These are phyloP conservation scores for Trichoderma erinaceum DNA, from an alignment of 495 filamentous ascomycete species.

Conservation along the genomic window DNA sequence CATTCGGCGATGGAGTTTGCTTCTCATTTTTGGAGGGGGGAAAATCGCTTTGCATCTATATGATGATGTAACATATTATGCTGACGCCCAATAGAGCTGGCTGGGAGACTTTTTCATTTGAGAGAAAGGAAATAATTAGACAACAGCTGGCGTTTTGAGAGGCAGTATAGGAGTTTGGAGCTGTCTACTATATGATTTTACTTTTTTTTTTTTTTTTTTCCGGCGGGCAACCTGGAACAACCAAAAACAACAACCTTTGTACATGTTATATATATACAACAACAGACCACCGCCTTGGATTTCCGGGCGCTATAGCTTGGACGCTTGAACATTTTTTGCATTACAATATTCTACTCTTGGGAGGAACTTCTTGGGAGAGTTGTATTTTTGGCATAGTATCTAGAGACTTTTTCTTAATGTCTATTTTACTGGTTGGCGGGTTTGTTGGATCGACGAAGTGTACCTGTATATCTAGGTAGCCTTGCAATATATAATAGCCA, in stretches of 20 bases:
- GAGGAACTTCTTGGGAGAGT: neutral
- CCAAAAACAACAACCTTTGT: neutral
- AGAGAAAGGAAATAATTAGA: neutral
- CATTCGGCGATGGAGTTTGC: constrained; percentile 13
- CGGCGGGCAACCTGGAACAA: neutral
- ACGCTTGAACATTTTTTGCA: neutral
- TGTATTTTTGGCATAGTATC: neutral
- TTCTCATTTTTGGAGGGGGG: neutral
- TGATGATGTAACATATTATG: neutral
- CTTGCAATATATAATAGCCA: neutral
- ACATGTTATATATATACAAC: constrained; percentile 4
- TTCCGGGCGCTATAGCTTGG: neutral
- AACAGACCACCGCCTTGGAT: neutral
- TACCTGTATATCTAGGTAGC: neutral
- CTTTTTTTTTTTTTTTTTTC: neutral
- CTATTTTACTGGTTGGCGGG: neutral
- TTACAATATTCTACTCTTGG: neutral
- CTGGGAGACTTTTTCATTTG: neutral
- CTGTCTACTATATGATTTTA: no score
- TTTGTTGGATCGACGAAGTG: neutral
- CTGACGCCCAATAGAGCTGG: neutral
- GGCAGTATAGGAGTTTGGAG: neutral
- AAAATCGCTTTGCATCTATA: neutral
- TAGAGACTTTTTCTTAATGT: neutral
- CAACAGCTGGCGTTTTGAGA: neutral